Base-by-base conservation (phyloP, 2,329 filamentous ascomycete genomes). In the Fusarium sp. region DNA sequence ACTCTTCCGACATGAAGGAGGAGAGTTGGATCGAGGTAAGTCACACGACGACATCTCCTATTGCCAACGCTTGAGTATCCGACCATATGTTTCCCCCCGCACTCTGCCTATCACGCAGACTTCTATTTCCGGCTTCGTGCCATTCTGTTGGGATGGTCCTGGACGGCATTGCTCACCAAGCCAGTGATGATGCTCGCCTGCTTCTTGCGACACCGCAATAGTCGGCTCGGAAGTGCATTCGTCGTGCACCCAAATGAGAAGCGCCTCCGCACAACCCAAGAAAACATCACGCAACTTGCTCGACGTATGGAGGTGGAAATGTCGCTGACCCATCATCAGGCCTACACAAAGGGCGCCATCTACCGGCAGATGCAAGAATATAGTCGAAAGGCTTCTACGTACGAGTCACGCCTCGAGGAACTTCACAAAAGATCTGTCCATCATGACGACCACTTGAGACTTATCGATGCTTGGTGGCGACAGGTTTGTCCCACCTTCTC, bases 331-430 rank as follows among this genome's bases (percentile, higher is more conserved):
- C 64, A 69, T 65, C 67, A 70, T 70, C 75, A 84, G 82, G 73
- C 80, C 60, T 84, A 83, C 69, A 84, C 82, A 69, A 99, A 98
- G 85, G 96, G 97, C 86, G 96, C 96, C 73, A 97, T 99, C 81
- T 92, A 94, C 79, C 94, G 97, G 66, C 96, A 98, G 85, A 97
- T 99, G 95, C 94, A 95, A 81, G 96, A 98, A 84, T 98, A 97
- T 84, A 97, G 97, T 84, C 92, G 96, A 77, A 94, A 97, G 81
- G 95, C 95, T 81, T 88, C 89, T 65, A 93, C 93, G 44, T 86
- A 97, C 71, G 95, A 98, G 85, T 87, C 90, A 66, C 93, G 94
- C 79, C 86, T 98, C 70, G 92, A 92, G 80, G 93, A 97, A 74
- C 86, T 97, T 72, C 90, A 93, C 74, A 95, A 94, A 81, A 89